Conservation (phyloP, 2,329 filamentous ascomycete species). For the Ophiostoma piceae region DNA sequence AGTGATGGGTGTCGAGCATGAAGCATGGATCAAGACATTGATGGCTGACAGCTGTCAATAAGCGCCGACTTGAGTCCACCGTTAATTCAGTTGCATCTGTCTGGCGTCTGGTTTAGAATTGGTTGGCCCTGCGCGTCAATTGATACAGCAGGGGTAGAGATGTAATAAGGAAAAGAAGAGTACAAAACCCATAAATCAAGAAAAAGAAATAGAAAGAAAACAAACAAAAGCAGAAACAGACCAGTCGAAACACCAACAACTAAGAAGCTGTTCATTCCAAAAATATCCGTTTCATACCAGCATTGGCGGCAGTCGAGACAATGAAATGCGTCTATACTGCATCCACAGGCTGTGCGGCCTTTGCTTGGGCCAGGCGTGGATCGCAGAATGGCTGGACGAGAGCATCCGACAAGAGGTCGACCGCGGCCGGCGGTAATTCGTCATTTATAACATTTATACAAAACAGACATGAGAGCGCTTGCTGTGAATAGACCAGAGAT, state of each 20-base stretch:
- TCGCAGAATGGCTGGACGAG: constrained; percentile 17
- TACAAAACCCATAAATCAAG: too few relatives aligned
- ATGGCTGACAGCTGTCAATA: background rate
- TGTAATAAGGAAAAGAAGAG: background rate
- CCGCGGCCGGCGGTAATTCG: background rate
- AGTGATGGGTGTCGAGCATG: background rate
- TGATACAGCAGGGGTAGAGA: background rate
- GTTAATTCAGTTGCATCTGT: background rate
- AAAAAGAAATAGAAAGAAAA: background rate
- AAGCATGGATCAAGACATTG: background rate
- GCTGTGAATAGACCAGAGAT: background rate
- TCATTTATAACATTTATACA: background rate
- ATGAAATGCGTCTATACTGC: background rate
- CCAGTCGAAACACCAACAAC: constrained; percentile 1
- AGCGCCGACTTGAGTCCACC: background rate
- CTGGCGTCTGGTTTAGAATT: background rate
- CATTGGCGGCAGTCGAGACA: background rate
- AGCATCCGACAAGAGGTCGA: background rate
- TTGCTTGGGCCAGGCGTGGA: constrained; percentile 18
- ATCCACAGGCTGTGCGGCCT: background rate
- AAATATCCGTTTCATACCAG: constrained; percentile 8
- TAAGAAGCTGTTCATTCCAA: constrained; percentile 11
- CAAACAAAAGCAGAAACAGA: background rate
- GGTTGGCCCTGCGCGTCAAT: background rate
- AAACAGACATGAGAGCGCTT: background rate